Percentiles rank a stretch among this genome's conserved stretches.
Conservation (phyloP, 352 stramenopile species). For the Phytophthora chlamydospora region DNA sequence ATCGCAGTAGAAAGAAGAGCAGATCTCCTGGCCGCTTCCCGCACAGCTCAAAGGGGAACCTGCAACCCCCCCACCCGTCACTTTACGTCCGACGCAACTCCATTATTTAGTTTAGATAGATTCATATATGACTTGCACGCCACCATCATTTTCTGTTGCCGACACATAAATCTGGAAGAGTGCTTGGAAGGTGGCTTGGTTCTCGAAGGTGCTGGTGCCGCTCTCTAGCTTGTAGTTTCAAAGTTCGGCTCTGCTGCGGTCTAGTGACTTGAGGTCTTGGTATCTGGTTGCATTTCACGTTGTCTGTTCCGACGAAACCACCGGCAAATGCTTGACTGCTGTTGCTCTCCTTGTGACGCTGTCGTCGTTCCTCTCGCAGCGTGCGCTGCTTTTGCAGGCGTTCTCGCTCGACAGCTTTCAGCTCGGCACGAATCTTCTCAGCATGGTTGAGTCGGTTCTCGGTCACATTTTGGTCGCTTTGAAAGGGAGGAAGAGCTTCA, state of each 20-base stretch:
- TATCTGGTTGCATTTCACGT: background rate
- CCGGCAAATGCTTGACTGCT: conserved; percentile 6
- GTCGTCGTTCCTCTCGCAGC: conserved; percentile 47
- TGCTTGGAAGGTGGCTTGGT: conserved; percentile 19
- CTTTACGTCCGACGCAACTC: conserved; percentile 50
- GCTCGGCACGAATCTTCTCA: conserved; percentile 44
- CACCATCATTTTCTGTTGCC: conserved; percentile 16
- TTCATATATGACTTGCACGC: conserved; percentile 5
- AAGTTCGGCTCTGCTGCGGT: conserved; percentile 12
- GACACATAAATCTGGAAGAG: conserved; percentile 40
- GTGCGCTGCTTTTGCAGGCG: conserved; percentile 50
- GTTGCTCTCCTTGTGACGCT: conserved; percentile 33
- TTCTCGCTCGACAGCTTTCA: conserved; percentile 49
- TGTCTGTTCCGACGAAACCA: conserved; percentile 12
- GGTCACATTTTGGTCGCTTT: conserved; percentile 14
- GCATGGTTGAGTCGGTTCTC: conserved; percentile 49
- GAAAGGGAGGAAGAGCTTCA: conserved; percentile 3
- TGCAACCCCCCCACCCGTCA: conserved; percentile 29
- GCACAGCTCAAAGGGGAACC: conserved; percentile 22
- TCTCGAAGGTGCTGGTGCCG: conserved; percentile 5
- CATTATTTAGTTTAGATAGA: conserved; percentile 46
- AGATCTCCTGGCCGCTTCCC: conserved; percentile 21
- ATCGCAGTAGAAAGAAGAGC: conserved; percentile 37
- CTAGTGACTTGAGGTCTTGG: conserved; percentile 12
- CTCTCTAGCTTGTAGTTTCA: conserved; percentile 28